A percentile compares a stretch with the other conserved stretches of the same genome.
These are phyloP conservation scores for Acrodontium crateriforme DNA, from an alignment of 2,329 filamentous ascomycete species.

Conservation along the genomic window DNA sequence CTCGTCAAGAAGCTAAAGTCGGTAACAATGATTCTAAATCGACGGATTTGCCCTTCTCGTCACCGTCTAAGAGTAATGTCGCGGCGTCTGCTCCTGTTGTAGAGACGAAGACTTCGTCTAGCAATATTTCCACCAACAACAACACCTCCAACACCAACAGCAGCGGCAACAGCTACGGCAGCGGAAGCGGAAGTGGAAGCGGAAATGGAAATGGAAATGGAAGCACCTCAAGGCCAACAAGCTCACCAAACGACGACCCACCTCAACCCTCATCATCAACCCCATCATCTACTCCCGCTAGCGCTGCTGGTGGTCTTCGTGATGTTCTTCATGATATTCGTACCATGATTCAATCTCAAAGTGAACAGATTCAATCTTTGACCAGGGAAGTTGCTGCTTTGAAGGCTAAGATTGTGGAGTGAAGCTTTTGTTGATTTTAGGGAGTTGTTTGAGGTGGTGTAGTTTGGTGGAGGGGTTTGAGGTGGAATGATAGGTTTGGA, in stretches of 20 bases:
- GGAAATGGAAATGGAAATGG: slow-evolving; percentile 2
- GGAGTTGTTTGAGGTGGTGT: background rate
- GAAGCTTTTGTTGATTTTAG: too few relatives aligned
- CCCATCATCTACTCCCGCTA: slow-evolving; percentile 2
- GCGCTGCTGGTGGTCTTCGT: slow-evolving; percentile 43
- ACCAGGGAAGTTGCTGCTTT: slow-evolving; percentile 67
- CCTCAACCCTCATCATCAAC: slow-evolving; percentile 20
- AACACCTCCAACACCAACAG: too few relatives aligned
- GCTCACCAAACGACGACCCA: slow-evolving; percentile 9
- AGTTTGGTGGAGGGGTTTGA: background rate
- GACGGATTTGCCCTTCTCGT: slow-evolving; percentile 5
- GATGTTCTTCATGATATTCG: slow-evolving; percentile 64
- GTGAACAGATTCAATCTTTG: slow-evolving; percentile 62
- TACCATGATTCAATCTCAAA: slow-evolving; percentile 61
- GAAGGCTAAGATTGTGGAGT: slow-evolving; percentile 40
- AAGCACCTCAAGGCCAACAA: slow-evolving; percentile 7
- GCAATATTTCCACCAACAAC: too few relatives aligned
- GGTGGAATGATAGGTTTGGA: background rate
- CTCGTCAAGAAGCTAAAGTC: slow-evolving; percentile 10
- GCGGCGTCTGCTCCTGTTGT: slow-evolving; percentile 2
- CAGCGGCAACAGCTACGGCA: too few relatives aligned
- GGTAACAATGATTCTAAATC: slow-evolving; percentile 7
- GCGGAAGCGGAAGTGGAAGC: too few relatives aligned
- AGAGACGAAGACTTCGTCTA: too few relatives aligned
- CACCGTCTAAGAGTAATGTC: slow-evolving; percentile 6